Base-by-base conservation (phyloP, 495 filamentous ascomycete genomes). In the Hypoxylon perforatum region DNA sequence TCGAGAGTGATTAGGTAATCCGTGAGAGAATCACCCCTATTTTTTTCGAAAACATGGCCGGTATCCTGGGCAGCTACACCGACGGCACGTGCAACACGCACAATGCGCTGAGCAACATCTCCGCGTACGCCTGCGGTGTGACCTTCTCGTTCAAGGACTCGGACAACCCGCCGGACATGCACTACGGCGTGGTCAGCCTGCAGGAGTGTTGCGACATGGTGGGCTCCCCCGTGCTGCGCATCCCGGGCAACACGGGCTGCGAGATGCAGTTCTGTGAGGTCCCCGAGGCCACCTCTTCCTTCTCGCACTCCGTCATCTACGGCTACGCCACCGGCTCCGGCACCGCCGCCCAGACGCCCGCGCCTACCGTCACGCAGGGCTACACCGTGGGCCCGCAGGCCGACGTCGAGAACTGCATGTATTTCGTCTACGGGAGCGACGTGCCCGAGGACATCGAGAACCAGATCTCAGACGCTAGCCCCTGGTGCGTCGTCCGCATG, bases 221-320 rank as follows among this genome's bases (percentile, higher is more conserved):
- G n/a, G 23, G 57, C 42, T 41, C 47, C 6, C 51, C 64, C n/a
- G 46, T 72, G n/a, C 25, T 65, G 41, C 69, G 69, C 38, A 69
- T 72, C 38, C 69, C 69, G 1, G 69, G 65, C 10, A 72, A 72
- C 47, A 72, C 61, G 38, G 69, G 60, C 19, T 72, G 69, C 63
- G 69, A 72, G 60, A 72, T 72, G 6, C 69, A 72, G 22, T 72
- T 65, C 57, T 72, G 69, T 52, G 17, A 49, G 1, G 41, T 65
- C 3, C 59, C 65, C 46, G 39, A 28, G 1, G 51, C 50, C 35
- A 61, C 68, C 8, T 57, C 67, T 0, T 61, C 61, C 11, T 57
- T 45, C 47, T 47, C 57, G 0, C 8, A 41, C 6, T 52, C 62
- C 17, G 63, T 66, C 18, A 7, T 30, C 10, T 48, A 62, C 52